Evolutionary conservation across 306 rosid species (phyloP).

Genomic region (Prunus campanulata): DNA sequence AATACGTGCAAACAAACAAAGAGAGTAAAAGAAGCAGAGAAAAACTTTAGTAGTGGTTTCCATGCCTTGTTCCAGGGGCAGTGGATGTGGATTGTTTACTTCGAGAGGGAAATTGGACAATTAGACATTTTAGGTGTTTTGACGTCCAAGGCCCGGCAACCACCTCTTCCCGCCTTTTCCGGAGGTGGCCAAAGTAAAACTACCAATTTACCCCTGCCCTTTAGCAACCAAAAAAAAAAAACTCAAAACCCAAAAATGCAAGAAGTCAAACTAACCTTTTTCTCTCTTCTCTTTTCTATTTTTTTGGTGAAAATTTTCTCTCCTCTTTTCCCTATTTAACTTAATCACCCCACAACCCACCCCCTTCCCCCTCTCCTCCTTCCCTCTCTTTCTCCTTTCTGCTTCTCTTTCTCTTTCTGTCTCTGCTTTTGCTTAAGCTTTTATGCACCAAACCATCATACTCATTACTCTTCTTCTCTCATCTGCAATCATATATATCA

Average conservation of each 20-base stretch:
- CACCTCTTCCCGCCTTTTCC: conserved; percentile 64
- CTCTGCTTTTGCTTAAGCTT: conserved; percentile 6
- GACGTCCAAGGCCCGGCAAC: conserved; percentile 73
- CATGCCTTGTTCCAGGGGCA: conserved; percentile 7
- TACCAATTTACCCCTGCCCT: neutral
- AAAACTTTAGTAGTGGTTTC: neutral
- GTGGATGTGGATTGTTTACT: conserved; percentile 17
- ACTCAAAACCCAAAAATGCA: neutral
- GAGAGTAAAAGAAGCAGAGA: neutral
- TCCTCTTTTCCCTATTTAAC: conserved; percentile 52
- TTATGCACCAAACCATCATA: neutral
- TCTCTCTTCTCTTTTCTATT: neutral
- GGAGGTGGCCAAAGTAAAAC: conserved; percentile 16
- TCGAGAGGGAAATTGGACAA: conserved; percentile 22
- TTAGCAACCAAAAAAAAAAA: neutral
- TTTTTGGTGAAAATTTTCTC: neutral
- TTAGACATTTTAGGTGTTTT: conserved; percentile 24
- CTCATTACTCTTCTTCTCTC: conserved; percentile 16
- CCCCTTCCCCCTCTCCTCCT: conserved; percentile 34
- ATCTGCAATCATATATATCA: conserved; percentile 17
- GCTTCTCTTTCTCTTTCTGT: neutral
- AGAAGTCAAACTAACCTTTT: conserved; percentile 32
- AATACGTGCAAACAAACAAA: no score
- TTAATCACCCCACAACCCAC: conserved; percentile 24
- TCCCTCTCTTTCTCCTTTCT: conserved; percentile 6